These are phyloP conservation scores for Tuber borchii DNA, from an alignment of 495 filamentous ascomycete genomes.

Conservation along the genomic window DNA sequence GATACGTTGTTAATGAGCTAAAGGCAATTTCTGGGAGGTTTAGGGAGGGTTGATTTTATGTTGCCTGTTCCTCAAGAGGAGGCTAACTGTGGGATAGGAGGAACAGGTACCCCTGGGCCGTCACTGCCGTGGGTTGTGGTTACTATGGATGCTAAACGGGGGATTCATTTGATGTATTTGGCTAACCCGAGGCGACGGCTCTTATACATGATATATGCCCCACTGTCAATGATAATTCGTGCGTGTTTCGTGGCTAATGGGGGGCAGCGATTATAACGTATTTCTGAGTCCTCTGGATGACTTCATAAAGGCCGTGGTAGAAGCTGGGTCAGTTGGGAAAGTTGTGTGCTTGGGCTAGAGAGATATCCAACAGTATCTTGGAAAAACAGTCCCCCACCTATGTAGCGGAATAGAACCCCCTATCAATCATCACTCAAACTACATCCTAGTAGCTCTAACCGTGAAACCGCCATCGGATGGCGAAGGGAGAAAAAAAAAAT, in stretches of 20 bases:
- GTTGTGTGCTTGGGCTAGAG: slow-evolving; percentile 51
- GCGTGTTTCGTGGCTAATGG: neutral
- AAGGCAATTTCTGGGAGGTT: too few relatives aligned
- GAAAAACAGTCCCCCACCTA: neutral
- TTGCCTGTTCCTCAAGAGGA: neutral
- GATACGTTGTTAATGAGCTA: slow-evolving; percentile 65
- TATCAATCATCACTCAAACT: neutral
- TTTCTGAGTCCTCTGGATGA: slow-evolving; percentile 56
- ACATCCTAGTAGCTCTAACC: neutral
- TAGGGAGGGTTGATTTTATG: slow-evolving; percentile 55
- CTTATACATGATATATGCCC: slow-evolving; percentile 57
- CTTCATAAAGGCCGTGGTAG: slow-evolving; percentile 53
- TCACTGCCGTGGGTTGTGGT: slow-evolving; percentile 62
- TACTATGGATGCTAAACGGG: slow-evolving; percentile 48
- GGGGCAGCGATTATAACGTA: slow-evolving; percentile 54
- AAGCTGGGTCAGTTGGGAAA: slow-evolving; percentile 48
- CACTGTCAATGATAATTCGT: neutral
- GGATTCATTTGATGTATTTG: slow-evolving; percentile 54
- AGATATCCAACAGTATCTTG: neutral
- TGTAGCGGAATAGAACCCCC: neutral
- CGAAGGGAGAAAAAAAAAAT: neutral
- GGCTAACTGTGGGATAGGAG: slow-evolving; percentile 39
- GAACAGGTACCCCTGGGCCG: slow-evolving; percentile 52
- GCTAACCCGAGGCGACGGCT: slow-evolving; percentile 59
- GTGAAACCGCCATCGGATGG: neutral